Evolutionary conservation across 176 grass and related monocot genomes (phyloP), one percentile per base, ranked within the genome.

Genomic region (Oryza officinalis): DNA sequence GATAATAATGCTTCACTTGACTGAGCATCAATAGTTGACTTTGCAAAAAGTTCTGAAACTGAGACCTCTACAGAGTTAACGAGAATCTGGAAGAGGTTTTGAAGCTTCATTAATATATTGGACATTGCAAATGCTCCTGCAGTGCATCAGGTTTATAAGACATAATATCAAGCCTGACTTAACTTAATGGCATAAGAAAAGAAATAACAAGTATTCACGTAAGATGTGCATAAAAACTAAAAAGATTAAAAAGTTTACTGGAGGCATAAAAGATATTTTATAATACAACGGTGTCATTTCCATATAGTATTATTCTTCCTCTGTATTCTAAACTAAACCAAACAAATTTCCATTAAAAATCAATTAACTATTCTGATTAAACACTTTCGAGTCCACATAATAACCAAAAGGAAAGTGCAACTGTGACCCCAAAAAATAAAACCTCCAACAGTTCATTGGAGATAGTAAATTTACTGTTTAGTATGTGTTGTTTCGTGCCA

Each of bases 1-100:
- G 81, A 84, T 41, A 87, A 73, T 71, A 95, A 80, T 25, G 83
- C 81, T 85, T 95, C 87, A 73, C 86, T 92, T 73, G 85, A 95
- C 26, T 88, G 87, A 72, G 87, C 80, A 74, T 87, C 88, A 76
- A 60, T 63, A 69, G 77, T 61, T 63, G 74, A 35, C 30, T 76
- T 90, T 77, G 82, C 80, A 83, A 88, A 88, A 25, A 92, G 26
- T 40, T 92, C 85, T 87, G 93, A 88, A 76, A 84, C 88, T 59
- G 85, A 92, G 75, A 90, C 81, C 75, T 95, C 85, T 70, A 88
- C 75, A 67, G 87, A 92, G 27, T 82, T 92, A 69, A 86, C 41
- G 17, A 95, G 85, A 77, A 95, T 86, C 70, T 77, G 85, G 59
- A 92, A 74, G 57, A 95, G 85, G 81, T 66, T 80, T 79, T 90